phyloP scores from a whole-genome alignment of 2,329 filamentous ascomycete genomes.

The Knoxdaviesia capensis region DNA sequence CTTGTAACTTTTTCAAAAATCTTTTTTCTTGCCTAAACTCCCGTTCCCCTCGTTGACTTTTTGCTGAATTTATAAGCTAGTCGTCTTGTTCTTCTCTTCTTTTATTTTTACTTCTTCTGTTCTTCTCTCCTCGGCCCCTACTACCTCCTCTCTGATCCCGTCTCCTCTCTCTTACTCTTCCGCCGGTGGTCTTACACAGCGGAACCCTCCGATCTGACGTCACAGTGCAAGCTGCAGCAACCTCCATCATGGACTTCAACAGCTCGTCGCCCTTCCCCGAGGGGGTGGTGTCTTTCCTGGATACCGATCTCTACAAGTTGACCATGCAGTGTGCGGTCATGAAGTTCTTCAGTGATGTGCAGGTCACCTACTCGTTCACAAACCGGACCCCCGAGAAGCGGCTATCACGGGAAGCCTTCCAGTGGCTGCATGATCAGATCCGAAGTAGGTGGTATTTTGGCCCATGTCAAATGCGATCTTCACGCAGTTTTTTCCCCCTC shows the following conservation, averaged over 20 bases:
- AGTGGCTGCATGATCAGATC: slow-evolving; percentile 72
- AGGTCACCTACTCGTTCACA: slow-evolving; percentile 83
- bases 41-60: no score
- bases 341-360: slow-evolving; percentile 68
- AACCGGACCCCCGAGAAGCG: slow-evolving; percentile 92
- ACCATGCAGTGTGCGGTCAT: slow-evolving; percentile 97
- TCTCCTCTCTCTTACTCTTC: slow-evolving; percentile 3
- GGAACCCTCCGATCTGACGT: neutral
- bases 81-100: no score
- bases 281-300: slow-evolving; percentile 64
- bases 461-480: neutral
- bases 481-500: neutral
- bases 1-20: no score
- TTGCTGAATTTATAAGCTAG: no score
- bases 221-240: neutral
- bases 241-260: slow-evolving; percentile 38
- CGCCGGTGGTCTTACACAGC: neutral
- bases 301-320: slow-evolving; percentile 81
- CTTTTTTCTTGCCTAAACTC: no score
- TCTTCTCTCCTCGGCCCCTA: no score
- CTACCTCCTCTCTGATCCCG: neutral
- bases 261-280: slow-evolving; percentile 47
- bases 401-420: slow-evolving; percentile 61
- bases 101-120: no score
- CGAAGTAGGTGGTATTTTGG: slow-evolving; percentile 33